Percentiles rank a stretch among this genome's conserved stretches.
These are phyloP conservation scores for Pugionium dolabratum DNA, from an alignment of 345 rosid species.

Conservation along the genomic window DNA sequence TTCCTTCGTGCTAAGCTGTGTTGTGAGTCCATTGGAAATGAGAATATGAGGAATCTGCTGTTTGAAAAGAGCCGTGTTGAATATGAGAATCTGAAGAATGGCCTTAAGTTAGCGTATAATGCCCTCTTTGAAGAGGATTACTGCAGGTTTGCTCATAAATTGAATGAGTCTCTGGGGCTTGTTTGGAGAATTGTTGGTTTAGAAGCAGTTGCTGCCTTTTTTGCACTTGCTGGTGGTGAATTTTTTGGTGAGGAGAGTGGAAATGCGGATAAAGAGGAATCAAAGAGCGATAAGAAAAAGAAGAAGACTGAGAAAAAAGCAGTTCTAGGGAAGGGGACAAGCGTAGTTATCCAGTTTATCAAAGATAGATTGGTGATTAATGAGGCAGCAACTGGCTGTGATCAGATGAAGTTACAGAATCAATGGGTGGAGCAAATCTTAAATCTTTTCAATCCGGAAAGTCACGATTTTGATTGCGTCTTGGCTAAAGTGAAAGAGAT, in stretches of 20 bases:
- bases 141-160: conserved; percentile 52
- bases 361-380: conserved; percentile 55
- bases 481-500: conserved; percentile 64
- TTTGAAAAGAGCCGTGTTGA: conserved; percentile 39
- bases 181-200: conserved; percentile 75
- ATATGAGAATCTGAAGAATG: conserved; percentile 36
- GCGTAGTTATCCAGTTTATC: conserved; percentile 58
- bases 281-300: conserved; percentile 51
- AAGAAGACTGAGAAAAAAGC: conserved; percentile 71
- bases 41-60: conserved; percentile 40
- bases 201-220: conserved; percentile 68
- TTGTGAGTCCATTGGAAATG: conserved; percentile 44
- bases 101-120: conserved; percentile 40
- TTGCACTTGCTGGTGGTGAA: conserved; percentile 64
- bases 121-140: conserved; percentile 47
- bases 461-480: conserved; percentile 52
- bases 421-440: conserved; percentile 50
- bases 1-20: conserved; percentile 48
- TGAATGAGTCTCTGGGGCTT: conserved; percentile 45
- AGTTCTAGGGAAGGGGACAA: conserved; percentile 74
- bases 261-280: conserved; percentile 48
- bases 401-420: conserved; percentile 39
- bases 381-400: conserved; percentile 38
- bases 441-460: conserved; percentile 50
- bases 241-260: conserved; percentile 40